Base-by-base conservation (phyloP, 805 yeast species). In the Wickerhamomyces bovis region DNA sequence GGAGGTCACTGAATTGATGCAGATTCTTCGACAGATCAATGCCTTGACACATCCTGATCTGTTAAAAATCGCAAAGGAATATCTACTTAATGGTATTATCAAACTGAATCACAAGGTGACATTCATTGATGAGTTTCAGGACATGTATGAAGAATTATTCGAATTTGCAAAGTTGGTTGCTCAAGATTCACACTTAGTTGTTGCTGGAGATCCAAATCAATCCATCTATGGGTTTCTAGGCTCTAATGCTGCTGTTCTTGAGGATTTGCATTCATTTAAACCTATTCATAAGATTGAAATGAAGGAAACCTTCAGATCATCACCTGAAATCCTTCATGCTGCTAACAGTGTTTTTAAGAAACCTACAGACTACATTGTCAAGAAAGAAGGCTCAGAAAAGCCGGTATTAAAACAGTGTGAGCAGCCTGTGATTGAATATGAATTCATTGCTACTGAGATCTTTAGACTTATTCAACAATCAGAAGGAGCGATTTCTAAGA, bases 71-170 rank as follows among this genome's bases (percentile, higher is more conserved):
- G 39, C 65, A 68, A 57, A 56, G 60, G 21, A 62, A 59, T 50
- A 76, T 53, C 43, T 66, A 1, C n/a, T 41, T 4, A 55, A 63
- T 0, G 63, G 62, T 1, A 53, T 48, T 11, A 51, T 57, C 16
- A 31, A 55, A 8, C 35, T 49, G 2, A 50, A 57, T 4, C 65
- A 63, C 51, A 70, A 70, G 43, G 66, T 71, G 2, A 69, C 82
- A 0, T 61, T 85, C 1, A 80, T 85, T 12, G 92, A 85, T 64
- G 92, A 85, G 58, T 81, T 80, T 56, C 92, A 85, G 58, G 92
- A 85, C 61, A 70, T 84, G 58, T 77, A 80, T 51, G 73, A 75
- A 0, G 69, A 68, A 10, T 63, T 83, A 19, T 55, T 77, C 22
- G 69, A 70, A 18, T 58, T 84, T 2, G 63, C 82, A 4, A 57